A percentile compares a stretch with the other conserved stretches of the same genome.
Evolutionary conservation across 495 filamentous ascomycete genomes (phyloP).

Genomic region (Lasiosphaeria ovina): DNA sequence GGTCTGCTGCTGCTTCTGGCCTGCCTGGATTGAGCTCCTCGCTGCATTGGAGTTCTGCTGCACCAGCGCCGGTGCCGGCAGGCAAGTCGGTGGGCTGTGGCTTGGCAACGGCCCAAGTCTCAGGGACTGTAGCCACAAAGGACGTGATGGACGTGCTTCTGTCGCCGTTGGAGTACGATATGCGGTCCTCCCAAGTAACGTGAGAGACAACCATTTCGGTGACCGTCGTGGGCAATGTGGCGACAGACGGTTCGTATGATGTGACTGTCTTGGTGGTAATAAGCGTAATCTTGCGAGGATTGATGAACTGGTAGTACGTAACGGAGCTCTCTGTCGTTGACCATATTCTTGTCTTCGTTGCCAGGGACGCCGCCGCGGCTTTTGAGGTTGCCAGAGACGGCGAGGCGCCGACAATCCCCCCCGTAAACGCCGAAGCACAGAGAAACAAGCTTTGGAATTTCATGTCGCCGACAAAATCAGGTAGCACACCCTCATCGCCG

Average conservation of each 20-base stretch:
- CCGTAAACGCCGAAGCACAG: neutral
- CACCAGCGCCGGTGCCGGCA: slow-evolving; percentile 1
- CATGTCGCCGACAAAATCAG: neutral
- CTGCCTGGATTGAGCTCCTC: neutral
- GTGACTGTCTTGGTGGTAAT: slow-evolving; percentile 16
- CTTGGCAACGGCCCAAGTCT: slow-evolving; percentile 14
- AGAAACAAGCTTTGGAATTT: neutral
- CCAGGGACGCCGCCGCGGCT: neutral
- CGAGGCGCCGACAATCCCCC: neutral
- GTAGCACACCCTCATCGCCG: neutral
- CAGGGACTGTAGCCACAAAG: slow-evolving; percentile 3
- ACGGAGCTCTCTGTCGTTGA: slow-evolving; percentile 5
- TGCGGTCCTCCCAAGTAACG: slow-evolving; percentile 6
- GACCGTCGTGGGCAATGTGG: slow-evolving; percentile 13
- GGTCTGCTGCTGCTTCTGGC: neutral
- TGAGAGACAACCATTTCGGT: slow-evolving; percentile 6
- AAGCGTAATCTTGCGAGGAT: slow-evolving; percentile 4
- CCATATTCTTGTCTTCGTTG: slow-evolving; percentile 7
- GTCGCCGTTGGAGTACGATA: slow-evolving; percentile 1
- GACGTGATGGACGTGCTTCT: slow-evolving; percentile 2
- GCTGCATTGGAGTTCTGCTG: neutral
- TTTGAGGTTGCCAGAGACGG: neutral
- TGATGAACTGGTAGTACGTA: slow-evolving; percentile 9
- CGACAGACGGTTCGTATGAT: slow-evolving; percentile 7
- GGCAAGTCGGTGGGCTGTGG: neutral